Percentiles rank a stretch among this genome's conserved stretches.
These are phyloP conservation scores for Termitomyces sp. DNA, from an alignment of 768 basidiomycete genomes.

Conservation along the genomic window DNA sequence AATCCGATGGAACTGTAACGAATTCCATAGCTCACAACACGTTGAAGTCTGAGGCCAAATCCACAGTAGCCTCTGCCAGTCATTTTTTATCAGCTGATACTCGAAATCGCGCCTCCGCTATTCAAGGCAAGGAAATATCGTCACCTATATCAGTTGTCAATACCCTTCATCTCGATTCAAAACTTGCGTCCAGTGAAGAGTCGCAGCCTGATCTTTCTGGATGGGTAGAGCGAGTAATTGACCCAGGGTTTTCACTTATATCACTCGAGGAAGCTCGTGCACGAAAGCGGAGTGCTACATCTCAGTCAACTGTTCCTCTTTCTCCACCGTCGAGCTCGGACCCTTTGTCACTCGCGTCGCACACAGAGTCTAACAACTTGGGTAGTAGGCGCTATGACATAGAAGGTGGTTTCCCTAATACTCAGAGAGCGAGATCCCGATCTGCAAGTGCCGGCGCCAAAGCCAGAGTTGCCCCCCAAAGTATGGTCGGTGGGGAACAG, in stretches of 20 bases:
- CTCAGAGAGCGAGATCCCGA: slow-evolving; percentile 40
- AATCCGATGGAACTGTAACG: slow-evolving; percentile 50
- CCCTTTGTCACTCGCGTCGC: slow-evolving; percentile 23
- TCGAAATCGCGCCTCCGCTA: slow-evolving; percentile 26
- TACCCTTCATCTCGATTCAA: slow-evolving; percentile 19
- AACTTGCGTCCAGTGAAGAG: slow-evolving; percentile 21
- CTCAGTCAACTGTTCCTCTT: slow-evolving; percentile 20
- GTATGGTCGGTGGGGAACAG: slow-evolving; percentile 30
- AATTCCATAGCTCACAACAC: slow-evolving; percentile 27
- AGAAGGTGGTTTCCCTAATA: slow-evolving; percentile 18
- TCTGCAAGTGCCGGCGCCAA: slow-evolving; percentile 60
- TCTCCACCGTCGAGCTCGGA: slow-evolving; percentile 11
- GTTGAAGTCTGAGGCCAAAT: slow-evolving; percentile 27
- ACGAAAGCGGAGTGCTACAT: slow-evolving; percentile 50
- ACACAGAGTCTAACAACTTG: slow-evolving; percentile 29
- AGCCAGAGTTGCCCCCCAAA: slow-evolving; percentile 43
- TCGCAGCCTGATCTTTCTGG: slow-evolving; percentile 34
- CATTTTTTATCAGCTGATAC: slow-evolving; percentile 17
- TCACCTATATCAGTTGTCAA: slow-evolving; percentile 42
- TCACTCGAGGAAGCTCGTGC: slow-evolving; percentile 77
- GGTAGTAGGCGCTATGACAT: slow-evolving; percentile 10
- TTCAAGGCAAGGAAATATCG: slow-evolving; percentile 52
- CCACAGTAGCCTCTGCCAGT: slow-evolving; percentile 28
- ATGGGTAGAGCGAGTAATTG: slow-evolving; percentile 42
- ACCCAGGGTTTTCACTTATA: slow-evolving; percentile 61